These are phyloP conservation scores for Excoecaria agallocha DNA, from an alignment of 345 rosid genomes.

Conservation along the genomic window DNA sequence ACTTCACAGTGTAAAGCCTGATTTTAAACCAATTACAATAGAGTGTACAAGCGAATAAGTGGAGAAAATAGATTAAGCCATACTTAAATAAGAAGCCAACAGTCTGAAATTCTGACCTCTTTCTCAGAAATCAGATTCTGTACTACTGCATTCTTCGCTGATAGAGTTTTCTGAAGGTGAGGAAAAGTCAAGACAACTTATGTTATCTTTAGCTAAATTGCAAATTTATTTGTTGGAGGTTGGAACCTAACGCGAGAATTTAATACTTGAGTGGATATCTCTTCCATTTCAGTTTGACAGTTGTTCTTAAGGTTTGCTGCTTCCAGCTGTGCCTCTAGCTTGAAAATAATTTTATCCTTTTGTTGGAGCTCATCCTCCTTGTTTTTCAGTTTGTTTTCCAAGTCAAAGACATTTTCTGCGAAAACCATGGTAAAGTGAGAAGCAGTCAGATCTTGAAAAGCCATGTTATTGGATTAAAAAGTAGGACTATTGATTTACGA, in stretches of 20 bases:
- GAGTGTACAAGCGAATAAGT: slow-evolving; percentile 22
- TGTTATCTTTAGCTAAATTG: slow-evolving; percentile 19
- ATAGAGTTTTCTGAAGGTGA: slow-evolving; percentile 67
- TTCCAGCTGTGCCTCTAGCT: slow-evolving; percentile 55
- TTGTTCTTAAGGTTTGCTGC: slow-evolving; percentile 42
- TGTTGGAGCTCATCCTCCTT: slow-evolving; percentile 47
- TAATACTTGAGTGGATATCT: slow-evolving; percentile 51
- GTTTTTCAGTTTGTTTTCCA: slow-evolving; percentile 49
- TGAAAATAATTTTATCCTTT: slow-evolving; percentile 51
- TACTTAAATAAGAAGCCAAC: slow-evolving; percentile 14
- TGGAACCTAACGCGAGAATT: slow-evolving; percentile 10
- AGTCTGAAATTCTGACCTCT: slow-evolving; percentile 45
- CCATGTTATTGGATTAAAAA: not conserved
- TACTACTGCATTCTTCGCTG: slow-evolving; percentile 55
- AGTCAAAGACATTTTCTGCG: slow-evolving; percentile 55
- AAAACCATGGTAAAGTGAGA: slow-evolving; percentile 10
- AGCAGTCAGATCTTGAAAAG: not conserved
- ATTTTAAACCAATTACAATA: slow-evolving; percentile 8
- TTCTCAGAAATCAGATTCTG: slow-evolving; percentile 64
- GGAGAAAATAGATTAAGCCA: slow-evolving; percentile 1
- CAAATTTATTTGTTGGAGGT: not conserved
- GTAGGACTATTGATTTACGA: not conserved
- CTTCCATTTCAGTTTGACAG: slow-evolving; percentile 49
- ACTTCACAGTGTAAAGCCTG: slow-evolving; percentile 66
- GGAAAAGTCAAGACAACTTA: slow-evolving; percentile 47